Evolutionary conservation across 768 basidiomycete species (phyloP).

Genomic region (Auricularia sp.): DNA sequence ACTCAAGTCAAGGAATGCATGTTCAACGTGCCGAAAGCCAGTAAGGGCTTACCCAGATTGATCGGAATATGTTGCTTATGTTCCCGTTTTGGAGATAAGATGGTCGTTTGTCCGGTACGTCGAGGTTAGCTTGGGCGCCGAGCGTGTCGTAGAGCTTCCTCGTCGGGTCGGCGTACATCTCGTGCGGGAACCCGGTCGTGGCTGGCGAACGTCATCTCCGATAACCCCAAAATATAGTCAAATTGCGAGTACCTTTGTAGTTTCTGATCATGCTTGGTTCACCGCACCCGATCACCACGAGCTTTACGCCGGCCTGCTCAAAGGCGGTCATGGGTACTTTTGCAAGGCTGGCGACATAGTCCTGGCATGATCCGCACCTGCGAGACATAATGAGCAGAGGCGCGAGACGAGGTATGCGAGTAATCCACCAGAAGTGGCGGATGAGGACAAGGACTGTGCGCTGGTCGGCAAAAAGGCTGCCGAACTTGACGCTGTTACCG

Average conservation of each 20-base stretch:
- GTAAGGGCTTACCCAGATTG: no score
- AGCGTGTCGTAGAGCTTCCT: conserved; percentile 48
- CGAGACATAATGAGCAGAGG: not conserved
- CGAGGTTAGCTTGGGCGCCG: conserved; percentile 41
- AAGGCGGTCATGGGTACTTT: conserved; percentile 31
- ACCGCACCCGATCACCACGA: conserved; percentile 53
- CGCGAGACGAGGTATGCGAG: no score
- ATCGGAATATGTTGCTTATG: no score
- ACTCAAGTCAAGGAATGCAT: no score
- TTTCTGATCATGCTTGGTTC: conserved; percentile 38
- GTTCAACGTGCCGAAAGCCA: no score
- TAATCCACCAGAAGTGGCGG: conserved; percentile 18
- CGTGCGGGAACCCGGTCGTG: conserved; percentile 36
- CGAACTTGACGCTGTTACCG: conserved; percentile 42
- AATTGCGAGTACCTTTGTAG: conserved; percentile 32
- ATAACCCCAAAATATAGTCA: not conserved
- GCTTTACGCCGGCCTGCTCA: conserved; percentile 26
- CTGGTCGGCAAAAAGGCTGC: conserved; percentile 36
- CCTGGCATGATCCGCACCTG: conserved; percentile 18
- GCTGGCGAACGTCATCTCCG: conserved; percentile 9
- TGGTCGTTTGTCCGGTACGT: conserved; percentile 18
- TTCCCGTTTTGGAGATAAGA: not conserved
- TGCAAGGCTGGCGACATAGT: conserved; percentile 39
- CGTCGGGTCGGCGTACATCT: conserved; percentile 57
- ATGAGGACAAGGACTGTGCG: conserved; percentile 56